Percentiles rank a stretch among this genome's conserved stretches.
These are phyloP conservation scores for Chenopodium suecicum DNA, from an alignment of 148 eudicot genomes.

Conservation along the genomic window DNA sequence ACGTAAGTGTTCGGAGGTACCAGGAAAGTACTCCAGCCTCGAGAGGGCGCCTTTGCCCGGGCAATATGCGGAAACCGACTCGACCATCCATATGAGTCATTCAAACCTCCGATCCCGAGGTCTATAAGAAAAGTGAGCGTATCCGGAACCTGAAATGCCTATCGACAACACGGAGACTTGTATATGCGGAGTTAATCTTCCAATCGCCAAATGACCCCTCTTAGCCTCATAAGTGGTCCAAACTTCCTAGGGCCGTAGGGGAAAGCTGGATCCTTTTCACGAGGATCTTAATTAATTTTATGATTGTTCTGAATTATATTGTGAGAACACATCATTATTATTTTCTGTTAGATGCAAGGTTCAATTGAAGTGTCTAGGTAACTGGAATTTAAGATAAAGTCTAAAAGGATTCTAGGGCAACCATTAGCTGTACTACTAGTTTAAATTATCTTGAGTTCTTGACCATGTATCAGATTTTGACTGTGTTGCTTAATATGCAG, in stretches of 20 bases:
- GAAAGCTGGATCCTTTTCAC: neutral
- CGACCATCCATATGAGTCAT: no score
- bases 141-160: no score
- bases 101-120: no score
- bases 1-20: no score
- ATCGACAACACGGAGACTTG: no score
- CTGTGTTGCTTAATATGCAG: constrained; percentile 36
- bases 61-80: no score
- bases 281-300: neutral
- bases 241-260: neutral
- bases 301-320: neutral
- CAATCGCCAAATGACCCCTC: no score
- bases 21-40: no score
- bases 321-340: neutral
- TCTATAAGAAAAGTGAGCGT: no score
- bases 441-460: neutral
- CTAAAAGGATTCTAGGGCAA: neutral
- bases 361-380: neutral
- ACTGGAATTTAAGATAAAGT: neutral
- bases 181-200: no score
- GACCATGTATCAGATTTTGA: neutral
- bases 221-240: no score
- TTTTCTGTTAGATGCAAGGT: neutral
- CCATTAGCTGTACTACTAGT: neutral
- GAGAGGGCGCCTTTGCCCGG: no score